Conservation (phyloP, 2,329 filamentous ascomycete species). For the Aspergillus brunneoviolaceus region DNA sequence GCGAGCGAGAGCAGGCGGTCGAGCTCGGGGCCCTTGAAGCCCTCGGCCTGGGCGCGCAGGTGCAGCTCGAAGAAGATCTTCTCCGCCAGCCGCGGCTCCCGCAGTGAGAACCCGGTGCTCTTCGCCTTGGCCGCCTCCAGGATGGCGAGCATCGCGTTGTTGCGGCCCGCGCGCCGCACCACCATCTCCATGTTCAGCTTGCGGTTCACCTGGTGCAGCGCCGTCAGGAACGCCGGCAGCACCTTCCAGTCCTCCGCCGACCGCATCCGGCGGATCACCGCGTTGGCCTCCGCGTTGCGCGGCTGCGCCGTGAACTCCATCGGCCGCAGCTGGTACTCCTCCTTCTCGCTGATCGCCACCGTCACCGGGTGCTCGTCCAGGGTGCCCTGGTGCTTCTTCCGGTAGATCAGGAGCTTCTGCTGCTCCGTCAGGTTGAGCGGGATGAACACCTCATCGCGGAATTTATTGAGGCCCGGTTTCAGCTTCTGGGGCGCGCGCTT, state of each 20-base stretch:
- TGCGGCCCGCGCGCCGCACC: slow-evolving; percentile 38
- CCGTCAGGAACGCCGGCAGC: slow-evolving; percentile 42
- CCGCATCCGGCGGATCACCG: slow-evolving; percentile 38
- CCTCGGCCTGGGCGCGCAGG: slow-evolving; percentile 30
- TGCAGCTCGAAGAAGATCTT: slow-evolving; percentile 42
- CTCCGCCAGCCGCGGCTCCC: slow-evolving; percentile 28
- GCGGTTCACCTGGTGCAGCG: slow-evolving; percentile 34
- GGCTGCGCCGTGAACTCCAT: slow-evolving; percentile 36
- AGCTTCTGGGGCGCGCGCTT: slow-evolving; percentile 42
- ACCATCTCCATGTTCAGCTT: slow-evolving; percentile 33
- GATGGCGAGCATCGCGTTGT: slow-evolving; percentile 36
- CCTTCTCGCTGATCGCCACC: slow-evolving; percentile 38
- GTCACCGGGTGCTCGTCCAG: slow-evolving; percentile 43
- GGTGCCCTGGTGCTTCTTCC: slow-evolving; percentile 33
- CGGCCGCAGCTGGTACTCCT: slow-evolving; percentile 43
- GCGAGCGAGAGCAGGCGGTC: slow-evolving; percentile 34
- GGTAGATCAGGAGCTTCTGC: slow-evolving; percentile 43
- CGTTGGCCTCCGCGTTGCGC: slow-evolving; percentile 30
- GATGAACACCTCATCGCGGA: slow-evolving; percentile 47
- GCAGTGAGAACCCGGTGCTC: slow-evolving; percentile 39
- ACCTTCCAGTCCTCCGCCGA: slow-evolving; percentile 43
- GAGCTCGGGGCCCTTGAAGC: slow-evolving; percentile 35
- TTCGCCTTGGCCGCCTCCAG: slow-evolving; percentile 36
- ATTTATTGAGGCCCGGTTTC: slow-evolving; percentile 40
- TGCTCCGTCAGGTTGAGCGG: slow-evolving; percentile 38